Base-by-base conservation (phyloP, 108 stramenopile genomes). In the Nitzschia putrida region DNA sequence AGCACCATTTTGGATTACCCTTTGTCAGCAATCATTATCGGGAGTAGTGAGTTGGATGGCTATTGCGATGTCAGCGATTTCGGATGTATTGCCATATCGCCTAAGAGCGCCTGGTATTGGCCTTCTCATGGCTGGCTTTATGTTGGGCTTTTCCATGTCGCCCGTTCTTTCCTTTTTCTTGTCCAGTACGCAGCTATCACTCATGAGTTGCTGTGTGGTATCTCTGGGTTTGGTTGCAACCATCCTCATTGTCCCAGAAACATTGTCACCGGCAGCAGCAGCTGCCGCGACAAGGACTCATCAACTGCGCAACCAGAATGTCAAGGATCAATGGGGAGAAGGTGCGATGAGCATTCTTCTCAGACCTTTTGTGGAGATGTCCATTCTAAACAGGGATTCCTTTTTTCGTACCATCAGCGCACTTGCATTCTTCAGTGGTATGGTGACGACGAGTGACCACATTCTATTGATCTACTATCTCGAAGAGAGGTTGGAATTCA, bases 361-460 rank as follows among this genome's bases (percentile, higher is more conserved):
- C 6, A 71, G 88, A 37, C 93, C 93, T 34, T 18, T 82, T 38
- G 76, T 71, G 49, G 90, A 91, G 53, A 65, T 94, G 41, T 76
- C 85, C 64, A 94, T 94, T 68, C 60, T 94, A 53, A 94, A 94
- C 61, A 76, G 93, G 8, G 89, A 88, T 52, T 40, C 50, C 54
- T 71, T 91, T 22, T 94, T 94, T 66, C 88, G 90, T 8, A 64
- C 91, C 24, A 50, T 94, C 24, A 78, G 85, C 4, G 71, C 76
- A 0, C 72, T 94, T 53, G 93, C 93, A 10, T 91, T 94, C 64
- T 94, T 89, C 60, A 77, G 76, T 43, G 93, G 93, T 0, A 85
- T 87, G 74, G 78, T 84, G 6, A 45, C 73, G 5, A 52, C 82
- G 11, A 90, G 82, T 14, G 90, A 94, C 81, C 85, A 84, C 49